Conservation (phyloP, 2,329 filamentous ascomycete genomes). For the Lomentospora prolificans region DNA sequence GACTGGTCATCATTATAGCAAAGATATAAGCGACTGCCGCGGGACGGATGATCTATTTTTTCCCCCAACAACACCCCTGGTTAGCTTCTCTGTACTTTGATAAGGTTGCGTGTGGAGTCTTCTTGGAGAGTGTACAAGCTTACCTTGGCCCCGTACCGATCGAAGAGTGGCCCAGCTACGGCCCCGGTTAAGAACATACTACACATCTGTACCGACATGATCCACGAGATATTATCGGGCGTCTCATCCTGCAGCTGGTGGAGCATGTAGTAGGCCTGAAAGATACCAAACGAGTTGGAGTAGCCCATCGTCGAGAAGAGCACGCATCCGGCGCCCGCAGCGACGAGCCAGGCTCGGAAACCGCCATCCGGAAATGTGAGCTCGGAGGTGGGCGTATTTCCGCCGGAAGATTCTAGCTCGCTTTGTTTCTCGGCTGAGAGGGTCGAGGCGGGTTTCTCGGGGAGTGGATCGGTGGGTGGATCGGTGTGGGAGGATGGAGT, state of each 20-base stretch:
- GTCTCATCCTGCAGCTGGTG: not conserved
- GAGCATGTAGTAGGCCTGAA: not conserved
- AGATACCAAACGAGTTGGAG: not conserved
- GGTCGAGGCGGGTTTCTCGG: too few species aligned
- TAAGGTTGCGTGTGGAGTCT: too few species aligned
- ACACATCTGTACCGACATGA: not conserved
- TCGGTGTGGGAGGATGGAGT: too few species aligned
- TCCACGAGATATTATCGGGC: not conserved
- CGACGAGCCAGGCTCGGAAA: slow-evolving; percentile 29
- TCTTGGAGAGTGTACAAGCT: too few species aligned
- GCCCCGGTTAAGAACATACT: not conserved
- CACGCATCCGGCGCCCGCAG: slow-evolving; percentile 21
- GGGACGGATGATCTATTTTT: slow-evolving; percentile 20
- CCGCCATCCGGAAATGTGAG: slow-evolving; percentile 26
- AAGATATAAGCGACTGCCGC: slow-evolving; percentile 24
- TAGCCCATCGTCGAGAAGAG: slow-evolving; percentile 21
- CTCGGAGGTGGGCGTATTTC: too few species aligned
- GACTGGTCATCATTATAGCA: slow-evolving; percentile 31
- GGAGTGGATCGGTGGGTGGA: too few species aligned
- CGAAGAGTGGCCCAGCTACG: slow-evolving; percentile 27
- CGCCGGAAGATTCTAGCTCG: too few species aligned
- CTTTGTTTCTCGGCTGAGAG: too few species aligned
- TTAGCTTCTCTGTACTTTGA: too few species aligned
- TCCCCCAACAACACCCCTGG: too few species aligned
- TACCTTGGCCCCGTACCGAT: slow-evolving; percentile 29